phyloP scores from a whole-genome alignment of 306 rosid species.

The Herpetospermum pedunculosum region DNA sequence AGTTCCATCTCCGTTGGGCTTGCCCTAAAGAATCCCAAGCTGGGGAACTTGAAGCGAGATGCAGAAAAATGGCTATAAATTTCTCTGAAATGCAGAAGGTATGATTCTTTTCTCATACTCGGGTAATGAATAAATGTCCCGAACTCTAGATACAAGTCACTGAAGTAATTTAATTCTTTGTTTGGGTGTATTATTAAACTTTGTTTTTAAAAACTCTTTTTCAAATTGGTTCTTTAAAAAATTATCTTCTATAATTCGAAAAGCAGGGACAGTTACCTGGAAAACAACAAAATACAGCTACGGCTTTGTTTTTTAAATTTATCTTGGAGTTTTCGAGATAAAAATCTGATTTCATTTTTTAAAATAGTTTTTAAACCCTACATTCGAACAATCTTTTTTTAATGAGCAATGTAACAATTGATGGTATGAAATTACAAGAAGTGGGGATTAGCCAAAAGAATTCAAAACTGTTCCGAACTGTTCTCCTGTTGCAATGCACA shows the following conservation, averaged over 20 bases:
- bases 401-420: too few relatives aligned
- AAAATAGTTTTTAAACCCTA: neutral
- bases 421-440: neutral
- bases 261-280: neutral
- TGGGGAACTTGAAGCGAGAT: constrained; percentile 65
- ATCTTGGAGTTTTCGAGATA: neutral
- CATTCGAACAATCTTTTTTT: neutral
- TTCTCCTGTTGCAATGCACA: neutral
- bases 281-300: neutral
- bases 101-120: neutral
- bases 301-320: neutral
- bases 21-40: constrained; percentile 72
- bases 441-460: neutral
- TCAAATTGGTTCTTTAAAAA: neutral
- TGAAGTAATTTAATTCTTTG: neutral
- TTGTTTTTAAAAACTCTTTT: neutral
- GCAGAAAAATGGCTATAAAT: constrained; percentile 46
- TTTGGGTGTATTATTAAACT: neutral
- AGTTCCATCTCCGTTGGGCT: constrained; percentile 93
- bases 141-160: neutral
- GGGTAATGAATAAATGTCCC: neutral
- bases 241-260: neutral
- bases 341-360: neutral
- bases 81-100: constrained; percentile 72
- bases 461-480: neutral